phyloP scores from a whole-genome alignment of 23 red algal species.

The Cyanidiococcus yangmingshanensis region DNA sequence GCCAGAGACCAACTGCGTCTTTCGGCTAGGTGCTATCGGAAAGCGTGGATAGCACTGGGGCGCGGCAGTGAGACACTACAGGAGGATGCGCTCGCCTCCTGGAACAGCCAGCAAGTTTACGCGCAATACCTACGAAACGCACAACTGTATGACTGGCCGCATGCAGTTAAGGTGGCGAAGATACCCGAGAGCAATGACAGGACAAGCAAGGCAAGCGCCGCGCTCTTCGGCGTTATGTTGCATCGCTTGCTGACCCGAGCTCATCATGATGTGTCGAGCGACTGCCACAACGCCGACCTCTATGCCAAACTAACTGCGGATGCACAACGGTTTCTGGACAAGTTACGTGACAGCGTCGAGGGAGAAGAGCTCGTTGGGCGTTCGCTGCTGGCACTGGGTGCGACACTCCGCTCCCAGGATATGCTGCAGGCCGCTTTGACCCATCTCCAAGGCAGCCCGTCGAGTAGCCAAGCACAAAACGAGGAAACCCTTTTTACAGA shows the following conservation, averaged over 20 bases:
- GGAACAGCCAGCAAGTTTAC: background rate
- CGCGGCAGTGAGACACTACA: background rate
- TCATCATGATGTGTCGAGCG: background rate
- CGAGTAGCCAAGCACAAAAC: background rate
- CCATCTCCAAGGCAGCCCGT: background rate
- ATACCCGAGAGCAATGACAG: background rate
- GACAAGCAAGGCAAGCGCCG: background rate
- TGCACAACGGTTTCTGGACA: background rate
- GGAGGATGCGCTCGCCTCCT: background rate
- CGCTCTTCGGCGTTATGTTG: background rate
- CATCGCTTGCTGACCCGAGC: background rate
- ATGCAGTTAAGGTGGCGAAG: background rate
- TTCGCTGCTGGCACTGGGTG: constrained; percentile 2
- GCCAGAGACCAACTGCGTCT: background rate
- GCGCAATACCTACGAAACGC: background rate
- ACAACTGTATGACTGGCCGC: background rate
- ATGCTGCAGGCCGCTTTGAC: background rate
- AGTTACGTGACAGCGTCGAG: background rate
- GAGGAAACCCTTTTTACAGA: background rate
- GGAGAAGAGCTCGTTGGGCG: background rate
- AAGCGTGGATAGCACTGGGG: background rate
- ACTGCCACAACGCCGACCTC: background rate
- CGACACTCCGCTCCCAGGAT: background rate
- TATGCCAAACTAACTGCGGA: background rate
- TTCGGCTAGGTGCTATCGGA: background rate